These are phyloP conservation scores for Encephalitozoon cuniculi DNA, from an alignment of 371 early-diverging fungal genomes.

Conservation along the genomic window DNA sequence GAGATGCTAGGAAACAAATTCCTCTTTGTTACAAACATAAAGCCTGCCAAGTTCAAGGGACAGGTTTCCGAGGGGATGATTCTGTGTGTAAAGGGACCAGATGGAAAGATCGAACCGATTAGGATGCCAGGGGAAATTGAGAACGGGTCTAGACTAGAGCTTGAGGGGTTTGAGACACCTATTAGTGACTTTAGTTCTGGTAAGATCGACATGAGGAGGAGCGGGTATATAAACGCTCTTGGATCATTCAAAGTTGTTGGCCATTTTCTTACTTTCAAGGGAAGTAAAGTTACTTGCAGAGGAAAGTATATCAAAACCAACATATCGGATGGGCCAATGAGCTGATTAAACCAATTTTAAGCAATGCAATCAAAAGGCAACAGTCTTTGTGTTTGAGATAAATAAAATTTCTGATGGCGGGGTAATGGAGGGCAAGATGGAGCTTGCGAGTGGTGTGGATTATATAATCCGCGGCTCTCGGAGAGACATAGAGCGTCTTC, in stretches of 20 bases:
- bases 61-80: conserved; percentile 60
- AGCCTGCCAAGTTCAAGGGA: conserved; percentile 54
- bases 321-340: conserved; percentile 5
- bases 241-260: neutral
- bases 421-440: neutral
- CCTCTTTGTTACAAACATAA: conserved; percentile 60
- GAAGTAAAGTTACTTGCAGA: neutral
- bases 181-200: conserved; percentile 7
- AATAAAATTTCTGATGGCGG: neutral
- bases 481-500: neutral
- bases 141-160: conserved; percentile 65
- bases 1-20: conserved; percentile 47
- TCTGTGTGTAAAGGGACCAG: conserved; percentile 52
- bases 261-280: conserved; percentile 18
- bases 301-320: neutral
- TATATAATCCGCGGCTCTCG: neutral
- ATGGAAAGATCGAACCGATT: conserved; percentile 57
- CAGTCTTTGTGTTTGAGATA: neutral
- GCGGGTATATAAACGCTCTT: conserved; percentile 21
- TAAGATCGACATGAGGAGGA: conserved; percentile 37
- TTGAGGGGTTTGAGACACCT: conserved; percentile 5
- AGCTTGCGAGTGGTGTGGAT: neutral
- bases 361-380: neutral
- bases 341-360: conserved; percentile 10
- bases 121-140: conserved; percentile 48